A percentile compares a stretch with the other conserved stretches of the same genome.
Evolutionary conservation across 257 asterid genomes (phyloP).

Genomic region (Nicotiana sylvestris): DNA sequence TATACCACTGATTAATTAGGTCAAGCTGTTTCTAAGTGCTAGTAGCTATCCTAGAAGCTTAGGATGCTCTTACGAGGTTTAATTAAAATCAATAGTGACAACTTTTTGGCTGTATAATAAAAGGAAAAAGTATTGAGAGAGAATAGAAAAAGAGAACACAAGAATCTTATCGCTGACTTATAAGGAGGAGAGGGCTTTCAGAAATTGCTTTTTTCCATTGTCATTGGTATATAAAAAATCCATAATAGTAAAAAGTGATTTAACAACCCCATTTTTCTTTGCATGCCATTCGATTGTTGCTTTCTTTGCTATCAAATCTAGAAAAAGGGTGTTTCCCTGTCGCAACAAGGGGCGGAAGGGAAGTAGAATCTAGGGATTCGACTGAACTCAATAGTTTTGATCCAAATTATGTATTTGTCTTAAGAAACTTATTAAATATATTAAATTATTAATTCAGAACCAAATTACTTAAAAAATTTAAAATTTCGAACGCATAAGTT

Average conservation of each 20-base stretch:
- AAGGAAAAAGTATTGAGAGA: not conserved
- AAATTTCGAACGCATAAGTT: too few relatives aligned
- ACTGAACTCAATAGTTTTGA: fast-evolving
- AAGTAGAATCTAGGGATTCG: too few relatives aligned
- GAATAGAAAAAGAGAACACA: not conserved
- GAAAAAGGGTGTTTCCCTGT: slow-evolving; percentile 5
- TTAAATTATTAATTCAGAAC: too few relatives aligned
- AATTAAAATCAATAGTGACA: slow-evolving; percentile 8
- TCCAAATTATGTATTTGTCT: too few relatives aligned
- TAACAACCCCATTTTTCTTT: not conserved
- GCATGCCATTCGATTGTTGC: slow-evolving; percentile 1
- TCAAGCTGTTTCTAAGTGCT: slow-evolving; percentile 3
- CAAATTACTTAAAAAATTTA: too few relatives aligned
- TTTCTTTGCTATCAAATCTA: slow-evolving; percentile 11
- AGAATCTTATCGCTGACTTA: slow-evolving; percentile 12
- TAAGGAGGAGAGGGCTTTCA: not conserved
- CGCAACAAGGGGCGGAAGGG: not conserved
- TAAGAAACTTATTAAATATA: too few relatives aligned
- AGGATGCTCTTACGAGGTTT: slow-evolving; percentile 11
- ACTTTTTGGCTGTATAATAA: slow-evolving; percentile 9
- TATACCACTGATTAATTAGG: not conserved
- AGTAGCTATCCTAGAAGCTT: slow-evolving; percentile 9
- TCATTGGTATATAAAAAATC: not conserved
- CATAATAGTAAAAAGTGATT: not conserved
- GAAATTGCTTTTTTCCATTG: not conserved